phyloP scores from a whole-genome alignment of 371 early-diverging fungal genomes.

The Rhizopus stolonifer region DNA sequence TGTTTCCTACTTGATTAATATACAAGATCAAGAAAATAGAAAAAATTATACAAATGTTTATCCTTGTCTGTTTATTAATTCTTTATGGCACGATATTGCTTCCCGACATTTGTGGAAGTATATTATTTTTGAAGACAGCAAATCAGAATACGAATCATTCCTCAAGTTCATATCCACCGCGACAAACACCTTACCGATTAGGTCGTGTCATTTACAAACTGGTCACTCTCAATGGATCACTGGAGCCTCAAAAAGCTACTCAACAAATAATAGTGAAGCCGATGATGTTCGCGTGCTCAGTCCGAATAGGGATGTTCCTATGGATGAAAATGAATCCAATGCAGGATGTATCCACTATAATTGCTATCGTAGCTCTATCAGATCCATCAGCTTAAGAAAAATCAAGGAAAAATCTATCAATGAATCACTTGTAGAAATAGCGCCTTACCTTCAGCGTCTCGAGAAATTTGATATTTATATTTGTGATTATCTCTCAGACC shows the following conservation, averaged over 20 bases:
- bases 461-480: constrained; percentile 50
- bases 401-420: constrained; percentile 39
- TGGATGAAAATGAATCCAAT: too few species aligned
- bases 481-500: constrained; percentile 53
- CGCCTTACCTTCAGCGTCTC: constrained; percentile 17
- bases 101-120: constrained; percentile 26
- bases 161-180: constrained; percentile 11
- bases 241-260: too few species aligned
- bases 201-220: too few species aligned
- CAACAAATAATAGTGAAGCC: too few species aligned
- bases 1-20: constrained; percentile 1
- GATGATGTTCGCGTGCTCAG: too few species aligned
- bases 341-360: background rate
- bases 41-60: constrained; percentile 20
- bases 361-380: constrained; percentile 26
- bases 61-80: constrained; percentile 24
- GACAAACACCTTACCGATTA: background rate
- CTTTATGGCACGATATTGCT: constrained; percentile 32
- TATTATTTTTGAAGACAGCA: constrained; percentile 27
- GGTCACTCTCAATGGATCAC: too few species aligned
- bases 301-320: too few species aligned
- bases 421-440: constrained; percentile 28
- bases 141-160: constrained; percentile 28
- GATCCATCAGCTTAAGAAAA: constrained; percentile 38
- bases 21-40: constrained; percentile 2